Conservation (phyloP, 768 basidiomycete species). For the Phlegmacium glaucopus region DNA sequence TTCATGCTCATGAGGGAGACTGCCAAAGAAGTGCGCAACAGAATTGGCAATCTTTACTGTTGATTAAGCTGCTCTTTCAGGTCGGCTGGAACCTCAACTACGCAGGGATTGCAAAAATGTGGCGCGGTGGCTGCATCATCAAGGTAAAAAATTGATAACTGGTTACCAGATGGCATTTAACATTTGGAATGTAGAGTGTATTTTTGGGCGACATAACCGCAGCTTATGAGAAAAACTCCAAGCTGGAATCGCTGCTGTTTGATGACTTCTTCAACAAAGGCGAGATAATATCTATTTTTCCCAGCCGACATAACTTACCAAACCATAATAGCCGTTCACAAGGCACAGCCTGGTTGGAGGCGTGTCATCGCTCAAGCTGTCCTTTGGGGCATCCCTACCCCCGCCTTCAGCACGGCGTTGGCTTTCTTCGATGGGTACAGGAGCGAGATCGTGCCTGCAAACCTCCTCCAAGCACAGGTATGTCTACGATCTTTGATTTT, state of each 20-base stretch:
- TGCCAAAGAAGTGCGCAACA: constrained; percentile 70
- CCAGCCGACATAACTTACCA: not conserved
- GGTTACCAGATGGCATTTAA: not conserved
- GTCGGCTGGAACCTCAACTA: constrained; percentile 92
- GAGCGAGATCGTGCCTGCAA: constrained; percentile 91
- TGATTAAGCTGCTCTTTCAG: constrained; percentile 28
- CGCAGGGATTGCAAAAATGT: constrained; percentile 97
- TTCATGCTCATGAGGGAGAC: constrained; percentile 99
- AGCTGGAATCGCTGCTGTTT: constrained; percentile 90
- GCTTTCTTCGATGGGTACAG: constrained; percentile 99
- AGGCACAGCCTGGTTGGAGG: constrained; percentile 97
- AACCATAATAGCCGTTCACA: constrained; percentile 66
- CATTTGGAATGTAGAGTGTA: constrained; percentile 54
- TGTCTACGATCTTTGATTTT: constrained; percentile 5
- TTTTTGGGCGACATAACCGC: constrained; percentile 91
- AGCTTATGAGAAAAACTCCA: constrained; percentile 81
- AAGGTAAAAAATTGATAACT: constrained; percentile 47
- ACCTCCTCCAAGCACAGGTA: constrained; percentile 91
- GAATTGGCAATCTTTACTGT: constrained; percentile 7
- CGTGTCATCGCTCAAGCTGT: constrained; percentile 94
- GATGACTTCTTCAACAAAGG: constrained; percentile 98
- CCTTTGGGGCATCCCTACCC: constrained; percentile 96
- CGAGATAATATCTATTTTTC: constrained; percentile 17
- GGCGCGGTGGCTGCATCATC: constrained; percentile 99
- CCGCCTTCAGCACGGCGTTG: constrained; percentile 96